These are phyloP conservation scores for Daedalea quercina DNA, from an alignment of 768 basidiomycete genomes.

Conservation along the genomic window DNA sequence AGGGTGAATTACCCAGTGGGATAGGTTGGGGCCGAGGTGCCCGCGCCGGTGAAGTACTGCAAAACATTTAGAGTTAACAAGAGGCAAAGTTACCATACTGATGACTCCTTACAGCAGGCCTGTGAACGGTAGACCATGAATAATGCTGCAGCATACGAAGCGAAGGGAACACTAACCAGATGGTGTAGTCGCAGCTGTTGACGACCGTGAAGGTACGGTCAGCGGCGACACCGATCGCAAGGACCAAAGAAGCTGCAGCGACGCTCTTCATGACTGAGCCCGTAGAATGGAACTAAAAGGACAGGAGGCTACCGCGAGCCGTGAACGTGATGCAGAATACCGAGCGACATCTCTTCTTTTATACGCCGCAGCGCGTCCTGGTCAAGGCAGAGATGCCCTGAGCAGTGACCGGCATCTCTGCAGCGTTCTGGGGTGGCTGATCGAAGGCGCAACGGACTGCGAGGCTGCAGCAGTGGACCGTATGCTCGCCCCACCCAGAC, in stretches of 20 bases:
- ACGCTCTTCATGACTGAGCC: neutral
- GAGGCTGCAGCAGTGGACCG: no score
- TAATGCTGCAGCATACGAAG: no score
- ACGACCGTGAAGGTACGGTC: conserved; percentile 29
- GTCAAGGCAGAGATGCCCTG: no score
- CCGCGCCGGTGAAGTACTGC: conserved; percentile 1
- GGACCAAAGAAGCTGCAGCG: conserved; percentile 3
- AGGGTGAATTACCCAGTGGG: conserved; percentile 1
- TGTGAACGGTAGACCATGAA: neutral
- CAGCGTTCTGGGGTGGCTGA: no score
- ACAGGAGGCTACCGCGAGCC: no score
- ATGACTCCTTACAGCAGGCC: conserved; percentile 1
- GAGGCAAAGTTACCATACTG: neutral
- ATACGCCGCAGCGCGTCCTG: no score
- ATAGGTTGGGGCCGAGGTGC: neutral
- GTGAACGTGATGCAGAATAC: no score
- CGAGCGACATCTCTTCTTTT: no score
- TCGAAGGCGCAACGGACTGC: no score
- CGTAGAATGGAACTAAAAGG: no score
- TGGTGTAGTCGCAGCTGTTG: conserved; percentile 36
- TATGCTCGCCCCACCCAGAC: no score
- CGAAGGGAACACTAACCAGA: conserved; percentile 25
- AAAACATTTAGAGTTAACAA: neutral
- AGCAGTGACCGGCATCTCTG: no score
- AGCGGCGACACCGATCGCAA: conserved; percentile 7